Percentiles rank a stretch among this genome's conserved stretches.
Evolutionary conservation across 768 basidiomycete genomes (phyloP).

Genomic region (Pleurotus cornucopiae): DNA sequence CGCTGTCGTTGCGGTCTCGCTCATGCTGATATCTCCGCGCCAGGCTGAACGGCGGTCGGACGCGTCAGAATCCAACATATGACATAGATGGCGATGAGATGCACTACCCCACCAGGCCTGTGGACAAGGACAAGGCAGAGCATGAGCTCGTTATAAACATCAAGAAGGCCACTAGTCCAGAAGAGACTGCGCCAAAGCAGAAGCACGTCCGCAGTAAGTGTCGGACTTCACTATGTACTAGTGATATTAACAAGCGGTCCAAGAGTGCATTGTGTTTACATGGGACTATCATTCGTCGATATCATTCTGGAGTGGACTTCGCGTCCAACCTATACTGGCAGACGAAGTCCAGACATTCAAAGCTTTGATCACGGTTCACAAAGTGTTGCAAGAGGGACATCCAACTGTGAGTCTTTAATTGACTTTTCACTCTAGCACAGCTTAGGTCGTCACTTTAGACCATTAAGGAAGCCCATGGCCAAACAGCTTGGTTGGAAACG

Average conservation of each 20-base stretch:
- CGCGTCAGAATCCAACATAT: conserved; percentile 36
- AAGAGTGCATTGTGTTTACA: conserved; percentile 98
- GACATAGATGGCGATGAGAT: conserved; percentile 74
- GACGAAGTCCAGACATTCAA: conserved; percentile 99
- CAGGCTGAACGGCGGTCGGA: conserved; percentile 37
- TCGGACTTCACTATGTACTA: conserved; percentile 3
- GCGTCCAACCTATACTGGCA: conserved; percentile 94
- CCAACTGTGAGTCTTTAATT: conserved; percentile 57
- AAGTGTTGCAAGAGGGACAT: conserved; percentile 97
- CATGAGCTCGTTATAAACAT: conserved; percentile 91
- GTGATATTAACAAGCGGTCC: conserved; percentile 8
- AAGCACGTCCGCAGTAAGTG: conserved; percentile 96
- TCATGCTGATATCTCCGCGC: background rate
- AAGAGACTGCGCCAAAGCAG: conserved; percentile 97
- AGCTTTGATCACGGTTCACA: conserved; percentile 95
- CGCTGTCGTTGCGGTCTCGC: background rate
- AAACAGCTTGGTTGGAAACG: conserved; percentile 97
- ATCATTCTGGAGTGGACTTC: conserved; percentile 95
- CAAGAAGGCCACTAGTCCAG: conserved; percentile 95
- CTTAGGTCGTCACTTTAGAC: conserved; percentile 48
- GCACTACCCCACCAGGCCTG: conserved; percentile 94
- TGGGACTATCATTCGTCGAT: conserved; percentile 99
- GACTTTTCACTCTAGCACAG: conserved; percentile 5
- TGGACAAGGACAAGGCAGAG: conserved; percentile 98
- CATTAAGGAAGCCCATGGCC: conserved; percentile 93